These are phyloP conservation scores for Aspergillus ibericus DNA, from an alignment of 2,329 filamentous ascomycete species.

Conservation along the genomic window DNA sequence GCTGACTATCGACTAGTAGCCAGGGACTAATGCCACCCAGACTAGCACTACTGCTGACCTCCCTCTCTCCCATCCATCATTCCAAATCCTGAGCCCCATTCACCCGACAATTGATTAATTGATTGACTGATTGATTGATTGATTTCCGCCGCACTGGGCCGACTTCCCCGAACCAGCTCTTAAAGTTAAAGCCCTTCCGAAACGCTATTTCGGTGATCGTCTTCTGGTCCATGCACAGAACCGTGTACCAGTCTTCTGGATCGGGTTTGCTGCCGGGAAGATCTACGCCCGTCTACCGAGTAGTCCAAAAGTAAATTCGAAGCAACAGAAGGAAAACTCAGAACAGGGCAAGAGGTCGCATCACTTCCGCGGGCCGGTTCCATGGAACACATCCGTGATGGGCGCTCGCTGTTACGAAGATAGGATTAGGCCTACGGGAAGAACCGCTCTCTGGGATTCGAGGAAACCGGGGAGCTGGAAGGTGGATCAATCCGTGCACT, in stretches of 20 bases:
- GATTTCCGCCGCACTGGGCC: neutral
- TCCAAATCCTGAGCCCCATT: neutral
- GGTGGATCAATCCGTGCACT: slow-evolving; percentile 1
- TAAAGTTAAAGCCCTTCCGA: slow-evolving; percentile 8
- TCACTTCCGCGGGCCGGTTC: neutral
- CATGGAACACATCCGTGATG: neutral
- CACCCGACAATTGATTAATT: neutral
- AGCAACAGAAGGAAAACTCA: neutral
- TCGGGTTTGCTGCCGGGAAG: neutral
- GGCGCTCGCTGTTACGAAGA: neutral
- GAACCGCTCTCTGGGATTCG: slow-evolving; percentile 8
- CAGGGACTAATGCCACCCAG: neutral
- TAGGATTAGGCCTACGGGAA: slow-evolving; percentile 2
- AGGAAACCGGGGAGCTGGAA: slow-evolving; percentile 7
- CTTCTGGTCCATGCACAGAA: slow-evolving; percentile 7
- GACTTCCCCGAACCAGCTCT: neutral
- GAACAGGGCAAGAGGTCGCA: neutral
- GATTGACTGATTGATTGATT: neutral
- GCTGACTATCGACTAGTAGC: neutral
- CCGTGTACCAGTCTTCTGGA: neutral
- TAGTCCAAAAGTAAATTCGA: neutral
- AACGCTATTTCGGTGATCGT: slow-evolving; percentile 6
- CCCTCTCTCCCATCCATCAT: neutral
- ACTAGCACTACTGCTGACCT: neutral
- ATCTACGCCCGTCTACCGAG: neutral